Evolutionary conservation across 805 yeast genomes (phyloP).

Genomic region (Torulaspora quercuum): DNA sequence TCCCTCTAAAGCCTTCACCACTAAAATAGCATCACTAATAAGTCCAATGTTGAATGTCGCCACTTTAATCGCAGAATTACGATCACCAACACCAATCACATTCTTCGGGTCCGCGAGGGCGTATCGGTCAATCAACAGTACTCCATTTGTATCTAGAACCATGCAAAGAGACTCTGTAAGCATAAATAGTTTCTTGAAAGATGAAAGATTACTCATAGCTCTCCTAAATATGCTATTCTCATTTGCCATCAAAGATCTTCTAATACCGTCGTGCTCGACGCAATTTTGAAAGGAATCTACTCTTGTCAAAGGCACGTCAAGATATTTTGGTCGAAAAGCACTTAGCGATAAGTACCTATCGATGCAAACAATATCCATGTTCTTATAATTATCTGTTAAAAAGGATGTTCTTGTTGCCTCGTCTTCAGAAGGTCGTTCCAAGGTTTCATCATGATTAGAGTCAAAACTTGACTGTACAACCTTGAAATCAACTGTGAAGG

Average conservation of each 20-base stretch:
- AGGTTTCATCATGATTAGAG: slow-evolving; percentile 6
- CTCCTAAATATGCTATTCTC: slow-evolving; percentile 7
- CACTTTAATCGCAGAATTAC: slow-evolving; percentile 16
- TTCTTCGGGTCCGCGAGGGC: slow-evolving; percentile 13
- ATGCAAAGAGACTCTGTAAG: slow-evolving; percentile 23
- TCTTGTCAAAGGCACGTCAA: slow-evolving; percentile 21
- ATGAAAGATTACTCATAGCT: slow-evolving; percentile 15
- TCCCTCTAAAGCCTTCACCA: slow-evolving; percentile 13
- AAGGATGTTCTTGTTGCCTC: slow-evolving; percentile 22
- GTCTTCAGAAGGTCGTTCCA: slow-evolving; percentile 5
- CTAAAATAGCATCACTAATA: slow-evolving; percentile 24
- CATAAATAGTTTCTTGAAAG: slow-evolving; percentile 28
- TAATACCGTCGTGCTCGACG: neutral
- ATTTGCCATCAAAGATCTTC: neutral
- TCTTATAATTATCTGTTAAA: slow-evolving; percentile 26
- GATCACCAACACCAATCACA: slow-evolving; percentile 6
- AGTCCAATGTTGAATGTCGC: slow-evolving; percentile 25
- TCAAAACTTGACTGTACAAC: slow-evolving; percentile 16
- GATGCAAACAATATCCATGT: slow-evolving; percentile 26
- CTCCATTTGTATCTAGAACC: slow-evolving; percentile 26
- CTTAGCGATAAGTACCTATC: slow-evolving; percentile 21
- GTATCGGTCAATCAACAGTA: slow-evolving; percentile 23
- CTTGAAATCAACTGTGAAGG: slow-evolving; percentile 24
- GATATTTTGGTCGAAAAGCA: slow-evolving; percentile 26
- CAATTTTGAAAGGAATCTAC: slow-evolving; percentile 19